These are phyloP conservation scores for Leishmania arabica DNA, from an alignment of 208 protist species.

Conservation along the genomic window DNA sequence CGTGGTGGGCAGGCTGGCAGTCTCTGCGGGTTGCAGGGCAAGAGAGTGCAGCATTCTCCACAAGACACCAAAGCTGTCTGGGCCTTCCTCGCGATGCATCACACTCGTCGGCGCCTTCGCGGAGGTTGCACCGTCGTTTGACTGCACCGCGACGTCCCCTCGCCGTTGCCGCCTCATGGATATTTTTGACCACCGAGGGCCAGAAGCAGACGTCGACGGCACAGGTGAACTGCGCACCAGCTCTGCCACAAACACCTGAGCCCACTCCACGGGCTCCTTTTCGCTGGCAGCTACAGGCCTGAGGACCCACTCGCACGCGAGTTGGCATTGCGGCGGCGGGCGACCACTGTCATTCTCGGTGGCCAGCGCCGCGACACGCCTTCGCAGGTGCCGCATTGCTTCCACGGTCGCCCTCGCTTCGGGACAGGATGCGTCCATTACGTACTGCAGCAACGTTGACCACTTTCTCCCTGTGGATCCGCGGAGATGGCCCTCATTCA, in stretches of 20 bases:
- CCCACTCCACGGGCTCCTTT: background rate
- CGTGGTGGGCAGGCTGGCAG: background rate
- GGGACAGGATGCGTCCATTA: conserved; percentile 6
- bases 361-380: background rate
- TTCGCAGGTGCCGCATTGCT: background rate
- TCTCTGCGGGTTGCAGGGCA: background rate
- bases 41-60: conserved; percentile 4
- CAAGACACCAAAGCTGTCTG: conserved; percentile 12
- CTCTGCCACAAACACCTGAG: conserved; percentile 2
- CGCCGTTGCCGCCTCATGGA: background rate
- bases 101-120: background rate
- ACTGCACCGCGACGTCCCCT: background rate
- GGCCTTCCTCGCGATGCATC: conserved; percentile 10
- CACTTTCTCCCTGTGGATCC: background rate
- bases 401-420: conserved; percentile 1
- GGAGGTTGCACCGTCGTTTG: background rate
- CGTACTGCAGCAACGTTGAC: background rate
- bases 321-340: background rate
- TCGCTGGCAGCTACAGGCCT: background rate
- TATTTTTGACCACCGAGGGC: background rate
- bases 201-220: background rate
- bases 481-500: background rate
- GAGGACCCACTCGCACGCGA: conserved; percentile 2
- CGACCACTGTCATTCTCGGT: too few species aligned
- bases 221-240: background rate